A percentile compares a stretch with the other conserved stretches of the same genome.
Evolutionary conservation across 345 rosid genomes (phyloP).

Genomic region (Abelmoschus esculentus): DNA sequence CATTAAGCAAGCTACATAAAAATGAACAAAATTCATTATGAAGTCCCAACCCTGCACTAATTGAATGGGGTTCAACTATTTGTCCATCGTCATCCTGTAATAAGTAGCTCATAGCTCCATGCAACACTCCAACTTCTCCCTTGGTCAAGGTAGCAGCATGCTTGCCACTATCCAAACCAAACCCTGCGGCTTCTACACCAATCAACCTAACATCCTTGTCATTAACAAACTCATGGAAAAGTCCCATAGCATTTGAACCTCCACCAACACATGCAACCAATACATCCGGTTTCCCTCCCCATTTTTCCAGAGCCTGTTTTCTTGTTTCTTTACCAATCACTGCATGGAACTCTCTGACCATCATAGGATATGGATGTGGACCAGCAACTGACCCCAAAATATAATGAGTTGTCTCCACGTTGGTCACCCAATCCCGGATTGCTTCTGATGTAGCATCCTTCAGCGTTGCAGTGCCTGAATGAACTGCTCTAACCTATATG

Average conservation of each 20-base stretch:
- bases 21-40: background rate
- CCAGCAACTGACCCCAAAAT: constrained; percentile 90
- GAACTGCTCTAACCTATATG: constrained; percentile 53
- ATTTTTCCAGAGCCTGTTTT: constrained; percentile 74
- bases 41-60: constrained; percentile 72
- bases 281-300: constrained; percentile 95
- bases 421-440: constrained; percentile 89
- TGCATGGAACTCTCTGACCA: constrained; percentile 90
- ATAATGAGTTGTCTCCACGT: constrained; percentile 88
- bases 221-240: constrained; percentile 81
- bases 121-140: constrained; percentile 89
- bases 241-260: constrained; percentile 92
- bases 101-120: constrained; percentile 97
- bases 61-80: constrained; percentile 84
- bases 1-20: background rate
- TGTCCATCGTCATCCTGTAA: constrained; percentile 93
- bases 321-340: constrained; percentile 87
- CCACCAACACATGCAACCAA: constrained; percentile 88
- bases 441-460: constrained; percentile 74
- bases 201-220: constrained; percentile 72
- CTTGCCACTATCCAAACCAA: constrained; percentile 83
- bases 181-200: constrained; percentile 95
- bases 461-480: constrained; percentile 65
- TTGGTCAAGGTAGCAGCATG: constrained; percentile 85
- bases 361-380: constrained; percentile 94